Percentiles rank a stretch among this genome's conserved stretches.
Conservation (phyloP, 2,329 filamentous ascomycete genomes). For the Sporothrix pseudoabietina region DNA sequence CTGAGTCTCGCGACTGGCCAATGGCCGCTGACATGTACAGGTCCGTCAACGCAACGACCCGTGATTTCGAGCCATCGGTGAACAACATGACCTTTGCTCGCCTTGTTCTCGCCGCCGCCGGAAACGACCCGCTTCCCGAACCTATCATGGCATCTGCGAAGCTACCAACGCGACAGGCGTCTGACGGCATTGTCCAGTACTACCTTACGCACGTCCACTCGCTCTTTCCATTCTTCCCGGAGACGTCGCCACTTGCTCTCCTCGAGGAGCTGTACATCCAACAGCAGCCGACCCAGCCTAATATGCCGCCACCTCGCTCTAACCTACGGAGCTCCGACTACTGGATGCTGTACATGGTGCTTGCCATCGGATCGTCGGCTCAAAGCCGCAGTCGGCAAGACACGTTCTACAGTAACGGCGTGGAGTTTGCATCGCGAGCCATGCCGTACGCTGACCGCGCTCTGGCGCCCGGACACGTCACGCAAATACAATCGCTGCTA, state of each 20-base stretch:
- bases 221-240: constrained; percentile 79
- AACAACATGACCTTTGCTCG: constrained; percentile 91
- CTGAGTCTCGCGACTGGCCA: not conserved
- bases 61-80: constrained; percentile 88
- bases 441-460: constrained; percentile 79
- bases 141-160: constrained; percentile 52
- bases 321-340: constrained; percentile 70
- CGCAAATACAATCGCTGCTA: constrained; percentile 83
- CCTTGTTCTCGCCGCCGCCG: constrained; percentile 79
- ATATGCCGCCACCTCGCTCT: constrained; percentile 40
- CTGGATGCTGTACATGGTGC: constrained; percentile 86
- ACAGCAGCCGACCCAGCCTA: constrained; percentile 46
- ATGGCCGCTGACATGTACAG: constrained; percentile 47
- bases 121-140: constrained; percentile 70
- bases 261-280: constrained; percentile 81
- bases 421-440: constrained; percentile 63
- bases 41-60: constrained; percentile 89
- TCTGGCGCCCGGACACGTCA: constrained; percentile 78
- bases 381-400: constrained; percentile 71
- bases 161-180: constrained; percentile 72
- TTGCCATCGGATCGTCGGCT: constrained; percentile 77
- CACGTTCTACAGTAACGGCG: constrained; percentile 59
- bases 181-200: constrained; percentile 72
- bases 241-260: constrained; percentile 74
- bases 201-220: constrained; percentile 83